Evolutionary conservation across 495 filamentous ascomycete species (phyloP), one percentile per base, ranked within the genome.

Genomic region (Thermothielavioides terrestris): DNA sequence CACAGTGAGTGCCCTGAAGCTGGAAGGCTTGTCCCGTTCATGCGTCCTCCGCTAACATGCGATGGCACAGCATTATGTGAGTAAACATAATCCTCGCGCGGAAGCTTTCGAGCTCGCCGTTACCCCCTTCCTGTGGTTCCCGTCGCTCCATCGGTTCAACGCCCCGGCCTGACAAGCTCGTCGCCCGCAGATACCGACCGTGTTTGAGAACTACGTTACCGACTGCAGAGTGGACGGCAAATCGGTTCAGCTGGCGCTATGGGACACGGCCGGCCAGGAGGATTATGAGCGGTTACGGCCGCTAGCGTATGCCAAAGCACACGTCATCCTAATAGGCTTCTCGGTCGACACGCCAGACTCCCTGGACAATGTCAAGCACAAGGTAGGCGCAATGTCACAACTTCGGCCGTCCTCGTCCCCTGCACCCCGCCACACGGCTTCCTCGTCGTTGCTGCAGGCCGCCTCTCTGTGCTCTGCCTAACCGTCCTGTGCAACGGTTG

Each of bases 191-290:
- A 94, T 97, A 35, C 92, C 92, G 0, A 99, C 92, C 53, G 92
- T 99, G 34, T 99, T 99, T 70, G 92, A 99, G 69, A 99, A 97
- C 75, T 99, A 99, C 62, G 92, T 99, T 48, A 96, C 92, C 56
- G 92, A 99, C 73, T 96, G 94, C 71, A 80, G 94, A 68, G 94
- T 98, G 50, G 92, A 99, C 67, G 91, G 91, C 47, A 95, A 94
- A 63, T 94, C 89, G 28, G 92, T 99, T 30, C 94, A 99, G 78
- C 78, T 99, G 55, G 92, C 92, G 50, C 72, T 99, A 57, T 99
- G 92, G 92, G 92, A 99, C 83, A 99, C 92, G 35, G 92, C 92
- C n/a, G 92, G 92, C 49, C 92, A 98, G 68, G 92, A 98, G 79
- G 92, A 98, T 63, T 98, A 97, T 70, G 94, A 99, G 65, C 75